Base-by-base conservation (phyloP, 768 basidiomycete species). In the Psilocybe subaeruginosa region DNA sequence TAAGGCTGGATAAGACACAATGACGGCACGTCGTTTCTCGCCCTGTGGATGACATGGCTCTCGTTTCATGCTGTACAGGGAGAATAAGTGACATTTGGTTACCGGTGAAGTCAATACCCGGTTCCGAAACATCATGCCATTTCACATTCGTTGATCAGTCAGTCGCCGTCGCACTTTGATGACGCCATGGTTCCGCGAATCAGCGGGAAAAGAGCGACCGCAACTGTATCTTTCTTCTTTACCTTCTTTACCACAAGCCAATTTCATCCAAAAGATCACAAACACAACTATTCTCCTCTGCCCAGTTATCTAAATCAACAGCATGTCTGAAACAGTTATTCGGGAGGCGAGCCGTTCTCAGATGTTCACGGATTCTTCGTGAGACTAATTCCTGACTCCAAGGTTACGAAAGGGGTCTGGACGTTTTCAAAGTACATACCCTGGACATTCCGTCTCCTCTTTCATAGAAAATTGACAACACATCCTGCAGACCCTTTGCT, bases 371-470 rank as follows among this genome's bases (percentile, higher is more conserved):
- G 29, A 41, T 53, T 27, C 29, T 19, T 54, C 17, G 33, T 54
- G 23, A 30, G 56, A 45, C 12, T 43, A 14, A 12, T 27, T 16
- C 3, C 31, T 52, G 3, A n/a, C 4, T 39, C 17, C 14, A 64
- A 85, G 84, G 81, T 85, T 52, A 65, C 74, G 7, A 78, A 80
- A 56, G 82, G 80, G 54, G 74, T 90, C 12, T 88, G 86, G 85
- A 89, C 80, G 1, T 90, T 90, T 70, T 89, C 88, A 30, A 75
- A 80, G 88, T 87, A 27, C 29, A 23, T 57, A 31, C 31, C 29
- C 14, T 14, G 17, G 27, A 31, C n/a, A 14, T 8, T 35, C 33
- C 33, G 3, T 8, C 6, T 4, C 23, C 23, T n/a, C 8, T 4
- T 19, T 33, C 4, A 30, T 16, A 33, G 8, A 33, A n/a, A 6